Base-by-base conservation (phyloP, 768 basidiomycete genomes). In the Suillus discolor region DNA sequence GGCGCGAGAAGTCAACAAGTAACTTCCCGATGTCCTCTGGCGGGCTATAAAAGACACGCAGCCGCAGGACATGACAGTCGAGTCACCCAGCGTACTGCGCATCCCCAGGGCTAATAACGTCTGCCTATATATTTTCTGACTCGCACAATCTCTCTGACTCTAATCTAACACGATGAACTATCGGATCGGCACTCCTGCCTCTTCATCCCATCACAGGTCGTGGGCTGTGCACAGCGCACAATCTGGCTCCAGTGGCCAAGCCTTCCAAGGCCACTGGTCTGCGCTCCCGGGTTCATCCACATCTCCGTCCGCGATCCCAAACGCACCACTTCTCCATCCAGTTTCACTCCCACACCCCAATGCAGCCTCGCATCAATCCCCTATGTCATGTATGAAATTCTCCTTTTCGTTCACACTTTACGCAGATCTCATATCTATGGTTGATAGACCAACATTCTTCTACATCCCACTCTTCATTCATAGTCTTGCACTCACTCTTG, bases 341-440 rank as follows among this genome's bases (percentile, higher is more conserved):
- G 75, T 77, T 18, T 74, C 77, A 25, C 39, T 77, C 18, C 75
- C 75, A n/a, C 76, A 77, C 55, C 77, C 75, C 6, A 78, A 77
- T 57, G 69, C 77, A 6, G 62, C 71, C 11, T 68, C 73, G 0
- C 41, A 25, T n/a, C 36, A 74, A 54, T 38, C 69, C 16, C 65
- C 73, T 23, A 66, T 71, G 39, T 66, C 73, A 8, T 62, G 76
- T 78, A 66, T 16, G 76, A 16, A 44, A 34, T 9, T 45, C 57
- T 55, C 25, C 5, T 16, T 44, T 61, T 41, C 18, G 57, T 36
- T 11, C 13, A n/a, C 8, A 42, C 11, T 20, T 20, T 25, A 39
- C 31, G 6, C 31, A 45, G 8, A 39, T 55, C 18, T 45, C 53
- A 60, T 25, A 28, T 61, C 41, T 15, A 69, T 71, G 7, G 69